Conservation (phyloP, 768 basidiomycete genomes). For the Fomitopsis pulvina region DNA sequence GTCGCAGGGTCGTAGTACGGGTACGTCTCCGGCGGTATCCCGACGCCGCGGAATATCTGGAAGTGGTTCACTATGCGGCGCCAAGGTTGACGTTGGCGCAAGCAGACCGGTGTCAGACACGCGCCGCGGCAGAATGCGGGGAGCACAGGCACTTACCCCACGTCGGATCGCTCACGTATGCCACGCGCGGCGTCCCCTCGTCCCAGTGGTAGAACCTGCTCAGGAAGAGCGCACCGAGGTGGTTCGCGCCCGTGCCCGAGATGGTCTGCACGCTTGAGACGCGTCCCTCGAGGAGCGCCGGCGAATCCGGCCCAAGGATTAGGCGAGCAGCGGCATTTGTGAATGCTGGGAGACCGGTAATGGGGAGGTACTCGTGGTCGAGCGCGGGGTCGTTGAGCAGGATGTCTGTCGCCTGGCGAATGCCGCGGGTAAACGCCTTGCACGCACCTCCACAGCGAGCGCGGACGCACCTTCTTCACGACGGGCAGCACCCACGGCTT, state of each 20-base stretch:
- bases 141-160: constrained; percentile 61
- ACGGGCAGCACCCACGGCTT: constrained; percentile 93
- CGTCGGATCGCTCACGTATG: constrained; percentile 89
- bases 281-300: constrained; percentile 63
- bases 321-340: constrained; percentile 77
- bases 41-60: constrained; percentile 87
- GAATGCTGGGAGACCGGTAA: constrained; percentile 81
- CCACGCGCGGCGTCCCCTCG: constrained; percentile 54
- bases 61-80: constrained; percentile 73
- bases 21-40: constrained; percentile 80
- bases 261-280: constrained; percentile 86
- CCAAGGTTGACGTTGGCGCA: neutral
- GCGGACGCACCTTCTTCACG: constrained; percentile 64
- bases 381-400: constrained; percentile 62
- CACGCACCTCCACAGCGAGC: neutral
- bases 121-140: neutral
- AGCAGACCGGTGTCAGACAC: neutral
- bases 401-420: constrained; percentile 59
- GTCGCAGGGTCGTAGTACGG: constrained; percentile 93
- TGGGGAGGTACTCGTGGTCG: constrained; percentile 92
- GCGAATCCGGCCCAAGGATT: constrained; percentile 69
- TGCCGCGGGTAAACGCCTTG: neutral
- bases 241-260: constrained; percentile 95
- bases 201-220: constrained; percentile 62
- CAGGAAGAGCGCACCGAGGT: constrained; percentile 84